Evolutionary conservation across 2,329 filamentous ascomycete species (phyloP).

Genomic region (Fusarium pseudoanthophilum): DNA sequence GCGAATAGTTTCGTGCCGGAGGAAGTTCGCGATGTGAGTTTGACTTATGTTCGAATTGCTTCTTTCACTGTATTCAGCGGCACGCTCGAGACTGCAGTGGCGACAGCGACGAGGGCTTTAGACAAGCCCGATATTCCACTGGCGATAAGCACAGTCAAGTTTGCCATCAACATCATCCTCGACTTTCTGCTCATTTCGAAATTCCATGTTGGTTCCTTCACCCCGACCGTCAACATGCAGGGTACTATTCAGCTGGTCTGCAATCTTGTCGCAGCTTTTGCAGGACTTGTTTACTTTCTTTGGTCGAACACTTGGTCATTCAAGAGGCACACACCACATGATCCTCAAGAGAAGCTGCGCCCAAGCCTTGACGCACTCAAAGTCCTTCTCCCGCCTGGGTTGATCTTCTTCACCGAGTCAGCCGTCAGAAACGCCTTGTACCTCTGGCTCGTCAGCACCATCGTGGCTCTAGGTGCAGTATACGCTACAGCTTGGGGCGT

Average conservation of each 20-base stretch:
- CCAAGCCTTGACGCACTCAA: slow-evolving; percentile 58
- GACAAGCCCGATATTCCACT: slow-evolving; percentile 77
- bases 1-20: slow-evolving; percentile 71
- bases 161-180: slow-evolving; percentile 73
- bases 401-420: slow-evolving; percentile 71
- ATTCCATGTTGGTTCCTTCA: slow-evolving; percentile 66
- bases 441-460: slow-evolving; percentile 74
- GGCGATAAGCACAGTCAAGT: slow-evolving; percentile 71
- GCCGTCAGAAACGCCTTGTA: slow-evolving; percentile 75
- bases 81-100: slow-evolving; percentile 71
- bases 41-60: slow-evolving; percentile 73
- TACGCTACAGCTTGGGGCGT: slow-evolving; percentile 80
- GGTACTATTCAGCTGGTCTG: slow-evolving; percentile 72
- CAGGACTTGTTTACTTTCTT: slow-evolving; percentile 70
- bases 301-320: slow-evolving; percentile 50
- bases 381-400: slow-evolving; percentile 66
- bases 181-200: slow-evolving; percentile 74
- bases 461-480: slow-evolving; percentile 69
- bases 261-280: slow-evolving; percentile 63
- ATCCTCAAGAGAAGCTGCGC: slow-evolving; percentile 11
- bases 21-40: slow-evolving; percentile 64
- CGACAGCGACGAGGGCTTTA: slow-evolving; percentile 69
- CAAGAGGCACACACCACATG: background rate
- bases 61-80: slow-evolving; percentile 71
- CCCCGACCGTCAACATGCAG: slow-evolving; percentile 71